Percentiles rank a stretch among this genome's conserved stretches.
Conservation (phyloP, 2,329 filamentous ascomycete genomes). For the Furcasterigmium sp. region DNA sequence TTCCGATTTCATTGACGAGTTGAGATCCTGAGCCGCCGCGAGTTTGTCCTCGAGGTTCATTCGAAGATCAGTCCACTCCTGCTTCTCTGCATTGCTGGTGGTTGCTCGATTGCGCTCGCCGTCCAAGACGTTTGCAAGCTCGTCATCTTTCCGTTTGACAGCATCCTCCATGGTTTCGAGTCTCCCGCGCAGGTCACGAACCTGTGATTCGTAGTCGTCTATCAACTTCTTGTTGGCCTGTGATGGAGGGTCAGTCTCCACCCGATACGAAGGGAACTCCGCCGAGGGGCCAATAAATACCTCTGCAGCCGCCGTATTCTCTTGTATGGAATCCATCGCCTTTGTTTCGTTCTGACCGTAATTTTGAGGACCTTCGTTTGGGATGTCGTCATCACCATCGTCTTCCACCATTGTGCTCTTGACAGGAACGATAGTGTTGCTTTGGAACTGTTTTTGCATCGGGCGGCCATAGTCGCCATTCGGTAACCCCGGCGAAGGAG, state of each 20-base stretch:
- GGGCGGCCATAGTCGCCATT: constrained; percentile 69
- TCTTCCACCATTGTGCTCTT: constrained; percentile 98
- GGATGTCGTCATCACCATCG: constrained; percentile 68
- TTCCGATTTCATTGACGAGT: constrained; percentile 73
- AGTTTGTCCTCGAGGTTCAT: constrained; percentile 68
- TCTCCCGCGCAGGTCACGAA: constrained; percentile 69
- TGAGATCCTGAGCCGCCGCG: constrained; percentile 68
- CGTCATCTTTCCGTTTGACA: constrained; percentile 66
- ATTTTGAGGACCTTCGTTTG: constrained; percentile 58
- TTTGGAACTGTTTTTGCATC: constrained; percentile 84
- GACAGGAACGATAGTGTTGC: constrained; percentile 94
- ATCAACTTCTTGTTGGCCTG: constrained; percentile 67
- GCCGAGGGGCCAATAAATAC: constrained; percentile 18
- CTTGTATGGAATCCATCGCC: constrained; percentile 17
- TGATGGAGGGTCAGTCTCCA: constrained; percentile 9
- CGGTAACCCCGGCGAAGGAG: constrained; percentile 52
- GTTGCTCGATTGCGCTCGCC: constrained; percentile 49
- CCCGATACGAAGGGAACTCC: constrained; percentile 6
- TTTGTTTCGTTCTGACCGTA: constrained; percentile 35
- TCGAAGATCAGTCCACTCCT: constrained; percentile 65
- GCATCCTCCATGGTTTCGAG: constrained; percentile 65
- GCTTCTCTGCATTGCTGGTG: constrained; percentile 56
- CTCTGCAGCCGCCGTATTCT: constrained; percentile 29
- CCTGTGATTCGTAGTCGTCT: constrained; percentile 73
- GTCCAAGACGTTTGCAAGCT: constrained; percentile 56